A percentile compares a stretch with the other conserved stretches of the same genome.
phyloP scores from a whole-genome alignment of 768 basidiomycete species.

The Naganishia vaughanmartiniae region DNA sequence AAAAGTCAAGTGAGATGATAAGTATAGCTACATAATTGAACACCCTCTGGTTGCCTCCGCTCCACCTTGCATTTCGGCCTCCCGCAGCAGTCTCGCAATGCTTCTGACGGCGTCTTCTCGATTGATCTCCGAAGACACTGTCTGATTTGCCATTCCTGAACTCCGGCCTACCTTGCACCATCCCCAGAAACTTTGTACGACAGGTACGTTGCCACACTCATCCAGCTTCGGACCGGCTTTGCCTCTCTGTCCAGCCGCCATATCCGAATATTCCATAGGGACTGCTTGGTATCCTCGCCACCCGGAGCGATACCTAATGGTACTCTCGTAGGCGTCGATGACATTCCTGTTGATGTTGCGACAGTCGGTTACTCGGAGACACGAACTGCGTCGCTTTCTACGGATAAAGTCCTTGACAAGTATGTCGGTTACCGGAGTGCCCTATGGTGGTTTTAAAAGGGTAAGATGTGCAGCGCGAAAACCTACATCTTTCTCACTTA shows the following conservation, averaged over 20 bases:
- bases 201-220: constrained; percentile 24
- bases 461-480: background rate
- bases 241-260: background rate
- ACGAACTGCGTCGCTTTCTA: background rate
- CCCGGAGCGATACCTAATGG: constrained; percentile 24
- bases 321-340: constrained; percentile 23
- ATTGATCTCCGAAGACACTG: background rate
- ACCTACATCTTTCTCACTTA: constrained; percentile 6
- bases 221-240: background rate
- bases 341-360: constrained; percentile 24
- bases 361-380: constrained; percentile 28
- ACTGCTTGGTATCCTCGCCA: constrained; percentile 29
- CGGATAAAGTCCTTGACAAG: constrained; percentile 33
- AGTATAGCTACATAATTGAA: constrained; percentile 6
- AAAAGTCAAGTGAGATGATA: background rate
- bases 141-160: constrained; percentile 12
- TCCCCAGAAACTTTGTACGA: constrained; percentile 31
- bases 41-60: constrained; percentile 1
- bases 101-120: constrained; percentile 18
- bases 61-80: constrained; percentile 21
- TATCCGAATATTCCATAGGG: constrained; percentile 27
- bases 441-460: background rate
- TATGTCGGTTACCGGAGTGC: constrained; percentile 25
- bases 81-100: constrained; percentile 6
- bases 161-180: constrained; percentile 25